Evolutionary conservation across 1,284 basidiomycete species (phyloP).

Genomic region (Coniferiporia weirii): DNA sequence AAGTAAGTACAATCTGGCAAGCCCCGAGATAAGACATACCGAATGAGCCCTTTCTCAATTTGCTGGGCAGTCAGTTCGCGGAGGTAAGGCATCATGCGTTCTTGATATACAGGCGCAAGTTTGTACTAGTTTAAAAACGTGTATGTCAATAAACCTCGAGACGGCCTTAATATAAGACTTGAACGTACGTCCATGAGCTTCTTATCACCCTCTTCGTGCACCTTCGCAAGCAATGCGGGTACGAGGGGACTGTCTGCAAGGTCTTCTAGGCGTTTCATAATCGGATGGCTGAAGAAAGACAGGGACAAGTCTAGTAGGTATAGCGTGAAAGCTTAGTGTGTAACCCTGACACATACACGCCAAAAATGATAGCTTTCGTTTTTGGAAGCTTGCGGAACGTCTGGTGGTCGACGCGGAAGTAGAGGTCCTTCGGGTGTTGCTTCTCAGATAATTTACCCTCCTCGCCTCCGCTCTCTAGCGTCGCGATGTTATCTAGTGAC

Average conservation of each 20-base stretch:
- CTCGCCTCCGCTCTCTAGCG: slow-evolving; percentile 2
- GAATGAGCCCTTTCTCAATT: slow-evolving; percentile 33
- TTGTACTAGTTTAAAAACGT: slow-evolving; percentile 28
- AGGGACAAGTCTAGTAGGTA: not conserved
- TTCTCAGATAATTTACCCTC: slow-evolving; percentile 24
- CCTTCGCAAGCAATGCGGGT: slow-evolving; percentile 32
- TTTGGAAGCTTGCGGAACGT: slow-evolving; percentile 40
- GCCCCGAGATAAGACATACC: slow-evolving; percentile 14
- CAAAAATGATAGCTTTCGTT: slow-evolving; percentile 34
- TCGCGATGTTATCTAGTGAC: slow-evolving; percentile 29
- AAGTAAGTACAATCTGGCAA: not conserved
- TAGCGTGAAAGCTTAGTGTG: not conserved
- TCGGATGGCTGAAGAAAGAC: slow-evolving; percentile 28
- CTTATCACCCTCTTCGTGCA: slow-evolving; percentile 30
- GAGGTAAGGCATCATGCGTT: slow-evolving; percentile 33
- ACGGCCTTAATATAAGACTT: not conserved
- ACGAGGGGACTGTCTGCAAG: slow-evolving; percentile 35
- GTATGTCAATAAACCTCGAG: not conserved
- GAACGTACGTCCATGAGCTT: slow-evolving; percentile 30
- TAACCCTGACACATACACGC: slow-evolving; percentile 27
- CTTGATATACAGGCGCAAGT: slow-evolving; percentile 30
- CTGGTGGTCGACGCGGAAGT: slow-evolving; percentile 34
- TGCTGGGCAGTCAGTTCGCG: slow-evolving; percentile 32
- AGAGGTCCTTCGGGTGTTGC: slow-evolving; percentile 29
- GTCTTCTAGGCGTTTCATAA: slow-evolving; percentile 32